Percentiles rank a stretch among this genome's conserved stretches.
Conservation (phyloP, 176 grass and related monocot species). For the Musa beccarii region DNA sequence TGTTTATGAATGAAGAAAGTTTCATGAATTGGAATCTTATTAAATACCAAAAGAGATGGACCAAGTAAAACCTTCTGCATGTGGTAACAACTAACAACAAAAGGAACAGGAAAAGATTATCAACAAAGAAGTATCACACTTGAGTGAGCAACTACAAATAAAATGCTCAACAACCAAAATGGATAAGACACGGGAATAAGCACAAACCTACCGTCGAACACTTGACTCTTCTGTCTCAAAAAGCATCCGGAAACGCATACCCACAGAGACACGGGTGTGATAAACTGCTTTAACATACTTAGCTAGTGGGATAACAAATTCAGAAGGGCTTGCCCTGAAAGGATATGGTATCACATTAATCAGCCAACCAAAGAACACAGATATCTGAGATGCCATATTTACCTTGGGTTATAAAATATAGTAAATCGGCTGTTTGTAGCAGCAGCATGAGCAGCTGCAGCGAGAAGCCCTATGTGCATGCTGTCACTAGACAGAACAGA, state of each 20-base stretch:
- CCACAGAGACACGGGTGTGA: conserved; percentile 96
- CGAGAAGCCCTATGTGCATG: conserved; percentile 99
- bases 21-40: background rate
- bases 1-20: conserved; percentile 24
- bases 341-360: background rate
- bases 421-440: conserved; percentile 97
- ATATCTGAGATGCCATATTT: background rate
- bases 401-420: conserved; percentile 99
- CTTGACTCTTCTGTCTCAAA: conserved; percentile 99
- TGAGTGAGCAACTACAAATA: background rate
- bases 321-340: conserved; percentile 91
- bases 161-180: background rate
- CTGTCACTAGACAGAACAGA: conserved; percentile 96
- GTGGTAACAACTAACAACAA: background rate
- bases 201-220: conserved; percentile 53
- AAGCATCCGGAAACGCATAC: conserved; percentile 99
- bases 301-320: conserved; percentile 88
- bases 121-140: background rate
- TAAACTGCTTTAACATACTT: conserved; percentile 98
- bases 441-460: conserved; percentile 94
- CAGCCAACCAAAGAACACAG: background rate
- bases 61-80: background rate
- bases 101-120: background rate
- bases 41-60: no score
- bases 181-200: conserved; percentile 1